Evolutionary conservation across 1,284 basidiomycete species (phyloP).

Genomic region (Ceratobasidium sp.): DNA sequence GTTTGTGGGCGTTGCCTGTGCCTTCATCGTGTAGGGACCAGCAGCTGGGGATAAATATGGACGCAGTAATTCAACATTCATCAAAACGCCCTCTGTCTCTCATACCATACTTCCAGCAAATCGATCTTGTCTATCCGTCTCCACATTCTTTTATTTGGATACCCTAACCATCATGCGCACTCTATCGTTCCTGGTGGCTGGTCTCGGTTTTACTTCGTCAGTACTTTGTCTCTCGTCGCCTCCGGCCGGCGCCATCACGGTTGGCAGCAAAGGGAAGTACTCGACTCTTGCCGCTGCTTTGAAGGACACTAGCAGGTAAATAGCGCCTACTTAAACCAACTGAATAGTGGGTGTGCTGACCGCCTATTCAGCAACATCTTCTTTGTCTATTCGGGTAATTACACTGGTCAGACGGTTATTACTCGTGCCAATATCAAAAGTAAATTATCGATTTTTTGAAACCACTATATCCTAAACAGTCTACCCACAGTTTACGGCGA

Average conservation of each 20-base stretch:
- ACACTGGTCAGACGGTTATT: constrained; percentile 30
- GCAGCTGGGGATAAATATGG: no score
- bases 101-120: no score
- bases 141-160: neutral
- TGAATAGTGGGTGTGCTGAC: neutral
- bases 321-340: neutral
- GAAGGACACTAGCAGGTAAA: constrained; percentile 37
- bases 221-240: neutral
- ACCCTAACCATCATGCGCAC: neutral
- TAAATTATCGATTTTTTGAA: constrained; percentile 20
- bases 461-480: neutral
- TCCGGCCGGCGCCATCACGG: constrained; percentile 4
- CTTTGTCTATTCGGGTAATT: constrained; percentile 41
- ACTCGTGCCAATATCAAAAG: constrained; percentile 39
- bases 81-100: no score
- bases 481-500: constrained; percentile 5
- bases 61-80: no score
- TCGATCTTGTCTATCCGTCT: no score
- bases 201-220: neutral
- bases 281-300: constrained; percentile 39
- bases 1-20: no score
- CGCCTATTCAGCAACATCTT: constrained; percentile 26
- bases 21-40: no score
- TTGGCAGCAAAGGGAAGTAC: constrained; percentile 36
- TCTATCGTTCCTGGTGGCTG: neutral